phyloP scores from a whole-genome alignment of 2,329 filamentous ascomycete genomes.

The Xylaria sp. region DNA sequence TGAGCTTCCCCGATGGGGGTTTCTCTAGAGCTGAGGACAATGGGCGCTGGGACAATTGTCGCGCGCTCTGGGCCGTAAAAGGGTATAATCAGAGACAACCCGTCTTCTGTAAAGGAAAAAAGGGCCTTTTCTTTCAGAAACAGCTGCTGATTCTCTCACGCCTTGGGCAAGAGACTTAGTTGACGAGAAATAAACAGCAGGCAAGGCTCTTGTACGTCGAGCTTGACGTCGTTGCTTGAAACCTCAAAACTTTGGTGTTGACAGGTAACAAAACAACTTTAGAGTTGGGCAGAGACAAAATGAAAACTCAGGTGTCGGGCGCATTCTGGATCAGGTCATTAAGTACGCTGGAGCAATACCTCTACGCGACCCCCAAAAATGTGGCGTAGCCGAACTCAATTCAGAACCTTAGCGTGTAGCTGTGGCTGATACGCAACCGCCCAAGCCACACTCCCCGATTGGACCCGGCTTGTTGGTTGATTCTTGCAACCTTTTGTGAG shows the following conservation, averaged over 20 bases:
- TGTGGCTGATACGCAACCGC: conserved; percentile 20
- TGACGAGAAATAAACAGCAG: conserved; percentile 17
- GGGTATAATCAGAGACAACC: conserved; percentile 25
- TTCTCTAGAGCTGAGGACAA: conserved; percentile 13
- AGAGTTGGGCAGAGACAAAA: conserved; percentile 28
- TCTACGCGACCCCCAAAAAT: not conserved
- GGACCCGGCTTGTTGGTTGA: conserved; percentile 43
- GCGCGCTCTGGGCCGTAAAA: conserved; percentile 31
- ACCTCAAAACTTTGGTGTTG: conserved; percentile 27
- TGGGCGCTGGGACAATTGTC: conserved; percentile 22
- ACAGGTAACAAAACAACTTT: conserved; percentile 13
- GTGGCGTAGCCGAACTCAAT: not conserved
- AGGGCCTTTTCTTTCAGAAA: conserved; percentile 12
- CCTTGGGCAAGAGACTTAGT: conserved; percentile 17
- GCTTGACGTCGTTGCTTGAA: conserved; percentile 27
- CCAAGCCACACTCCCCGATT: conserved; percentile 40
- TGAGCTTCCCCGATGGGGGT: conserved; percentile 3
- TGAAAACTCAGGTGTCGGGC: conserved; percentile 12
- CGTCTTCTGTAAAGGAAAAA: conserved; percentile 16
- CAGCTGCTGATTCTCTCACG: conserved; percentile 19
- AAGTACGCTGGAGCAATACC: not conserved
- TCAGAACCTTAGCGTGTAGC: no score
- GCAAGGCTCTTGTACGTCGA: conserved; percentile 25
- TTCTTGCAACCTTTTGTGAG: conserved; percentile 45
- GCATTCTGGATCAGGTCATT: not conserved